Conservation (phyloP, 1,139 yeast genomes). For the Suhomyces bokatorum region DNA sequence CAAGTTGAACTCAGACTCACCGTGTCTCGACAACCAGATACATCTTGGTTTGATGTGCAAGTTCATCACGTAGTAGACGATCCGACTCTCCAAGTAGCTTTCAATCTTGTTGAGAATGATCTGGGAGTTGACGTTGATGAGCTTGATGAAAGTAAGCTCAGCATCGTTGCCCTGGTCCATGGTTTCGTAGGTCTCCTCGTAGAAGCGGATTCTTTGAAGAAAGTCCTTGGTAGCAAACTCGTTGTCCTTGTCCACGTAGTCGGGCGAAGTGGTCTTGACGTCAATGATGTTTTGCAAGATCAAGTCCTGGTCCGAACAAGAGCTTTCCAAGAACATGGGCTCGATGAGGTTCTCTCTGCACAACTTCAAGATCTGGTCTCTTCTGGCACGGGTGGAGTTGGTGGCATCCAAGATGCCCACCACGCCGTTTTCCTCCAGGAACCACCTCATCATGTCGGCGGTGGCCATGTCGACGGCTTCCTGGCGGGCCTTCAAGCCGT, state of each 20-base stretch:
- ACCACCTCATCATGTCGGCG: constrained; percentile 88
- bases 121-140: constrained; percentile 84
- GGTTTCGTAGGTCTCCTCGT: constrained; percentile 75
- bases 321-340: constrained; percentile 90
- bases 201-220: constrained; percentile 67
- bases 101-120: constrained; percentile 85
- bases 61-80: constrained; percentile 94
- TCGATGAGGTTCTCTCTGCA: constrained; percentile 71
- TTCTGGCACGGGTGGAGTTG: constrained; percentile 69
- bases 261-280: constrained; percentile 86
- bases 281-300: constrained; percentile 79
- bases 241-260: constrained; percentile 70
- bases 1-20: constrained; percentile 88
- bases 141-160: constrained; percentile 77
- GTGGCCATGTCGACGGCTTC: constrained; percentile 75
- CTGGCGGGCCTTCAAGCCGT: constrained; percentile 61
- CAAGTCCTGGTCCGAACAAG: constrained; percentile 81
- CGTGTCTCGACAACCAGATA: constrained; percentile 93
- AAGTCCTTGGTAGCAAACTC: constrained; percentile 76
- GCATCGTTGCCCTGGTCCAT: constrained; percentile 57
- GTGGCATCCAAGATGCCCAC: constrained; percentile 94
- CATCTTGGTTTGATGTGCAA: constrained; percentile 88
- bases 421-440: constrained; percentile 72
- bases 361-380: constrained; percentile 63
- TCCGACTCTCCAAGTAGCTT: constrained; percentile 85